Evolutionary conservation across 805 yeast species (phyloP), one percentile per base, ranked within the genome.

Genomic region (Metschnikowia peoriensis): DNA sequence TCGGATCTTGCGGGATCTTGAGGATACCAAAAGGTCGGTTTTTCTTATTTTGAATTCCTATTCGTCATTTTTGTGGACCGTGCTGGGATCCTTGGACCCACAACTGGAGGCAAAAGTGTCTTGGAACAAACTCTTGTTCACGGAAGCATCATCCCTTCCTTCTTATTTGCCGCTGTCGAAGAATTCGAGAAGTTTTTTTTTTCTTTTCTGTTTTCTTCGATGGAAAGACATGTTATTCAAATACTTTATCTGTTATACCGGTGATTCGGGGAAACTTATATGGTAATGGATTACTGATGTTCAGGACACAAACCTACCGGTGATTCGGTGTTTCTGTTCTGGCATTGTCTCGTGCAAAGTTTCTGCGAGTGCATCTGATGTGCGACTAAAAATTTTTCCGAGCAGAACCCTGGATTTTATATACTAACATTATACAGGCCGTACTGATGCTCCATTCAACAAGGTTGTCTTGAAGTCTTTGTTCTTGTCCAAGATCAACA

Each of bases 371-470:
- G 63, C 69, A 57, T 54, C 43, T 29, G 43, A 48, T 60, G 69
- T 63, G 70, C 69, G 79, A 67, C 71, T 32, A 32, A 10, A 22
- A 32, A 66, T 27, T 40, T 47, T 70, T 50, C 71, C 67, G 79
- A 76, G 80, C 80, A 76, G 80, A 76, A 69, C 37, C 41, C 46
- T 28, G 49, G 54, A 50, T 50, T 32, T 32, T 44, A 17, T 37
- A 52, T 70, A 73, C 75, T 74, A 72, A 70, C 74, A 66, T 34
- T 14, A 16, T 81, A 27, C 66, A 74, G 96, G 97, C 84, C 97
- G 99, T 83, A 93, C 98, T 71, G 97, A 92, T 78, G 90, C 96
- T 79, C 86, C 92, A 75, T 94, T 94, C 96, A 94, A 94, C 97
- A 90, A 89, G 86, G 90, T 92, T 70, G 78, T 94, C 81, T 88